Conservation (phyloP, 2,329 filamentous ascomycete genomes). For the Colletotrichum spinosum region DNA sequence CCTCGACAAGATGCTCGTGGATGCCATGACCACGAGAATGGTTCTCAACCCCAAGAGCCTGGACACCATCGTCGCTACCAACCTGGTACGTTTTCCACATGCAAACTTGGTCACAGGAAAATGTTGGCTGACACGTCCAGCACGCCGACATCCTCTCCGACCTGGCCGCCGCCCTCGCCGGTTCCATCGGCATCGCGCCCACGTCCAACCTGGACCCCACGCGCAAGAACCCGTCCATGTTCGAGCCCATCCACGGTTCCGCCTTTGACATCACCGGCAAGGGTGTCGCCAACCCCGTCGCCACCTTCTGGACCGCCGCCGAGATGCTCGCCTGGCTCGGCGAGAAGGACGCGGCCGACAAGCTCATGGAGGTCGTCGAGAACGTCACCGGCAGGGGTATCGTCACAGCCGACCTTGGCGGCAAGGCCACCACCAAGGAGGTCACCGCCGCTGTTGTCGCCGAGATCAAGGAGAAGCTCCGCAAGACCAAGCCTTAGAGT, state of each 20-base stretch:
- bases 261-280: constrained; percentile 67
- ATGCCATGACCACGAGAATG: constrained; percentile 63
- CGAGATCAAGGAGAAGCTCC: constrained; percentile 31
- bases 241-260: constrained; percentile 67
- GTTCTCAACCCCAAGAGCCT: constrained; percentile 67
- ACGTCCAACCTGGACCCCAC: constrained; percentile 73
- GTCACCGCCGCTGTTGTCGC: constrained; percentile 31
- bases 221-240: constrained; percentile 63
- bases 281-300: constrained; percentile 65
- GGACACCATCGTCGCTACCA: constrained; percentile 74
- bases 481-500: constrained; percentile 14
- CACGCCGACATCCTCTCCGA: constrained; percentile 74
- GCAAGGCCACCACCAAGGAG: constrained; percentile 43
- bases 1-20: constrained; percentile 73
- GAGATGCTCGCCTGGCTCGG: constrained; percentile 68
- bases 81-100: constrained; percentile 53
- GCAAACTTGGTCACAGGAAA: not conserved
- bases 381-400: constrained; percentile 59
- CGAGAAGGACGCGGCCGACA: constrained; percentile 57
- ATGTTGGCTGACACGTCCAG: not conserved
- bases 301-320: constrained; percentile 64
- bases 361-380: constrained; percentile 62
- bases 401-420: constrained; percentile 64
- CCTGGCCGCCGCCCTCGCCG: constrained; percentile 74
- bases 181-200: constrained; percentile 75